Base-by-base conservation (phyloP, 2,329 filamentous ascomycete genomes). In the Fragosphaeria purpurea region DNA sequence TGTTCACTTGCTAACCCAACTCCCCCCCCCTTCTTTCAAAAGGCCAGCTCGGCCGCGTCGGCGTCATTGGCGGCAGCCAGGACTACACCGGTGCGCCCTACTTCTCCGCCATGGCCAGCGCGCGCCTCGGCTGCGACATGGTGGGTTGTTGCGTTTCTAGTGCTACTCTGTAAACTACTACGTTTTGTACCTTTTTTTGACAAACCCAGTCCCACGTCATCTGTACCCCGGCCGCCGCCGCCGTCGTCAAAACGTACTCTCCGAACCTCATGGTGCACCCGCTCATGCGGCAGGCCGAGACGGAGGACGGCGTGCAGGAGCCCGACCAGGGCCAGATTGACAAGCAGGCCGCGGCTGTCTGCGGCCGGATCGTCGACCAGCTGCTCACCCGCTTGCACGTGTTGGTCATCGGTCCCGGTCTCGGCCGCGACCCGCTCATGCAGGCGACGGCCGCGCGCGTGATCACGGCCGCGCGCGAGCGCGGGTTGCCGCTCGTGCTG, bases 231-330 rank as follows among this genome's bases (percentile, higher is more conserved):
- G 85, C 79, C 50, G 93, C 93, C 3, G 88, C 78, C 44, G 76
- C 80, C 61, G 90, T 96, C 39, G 95, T 98, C 70, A 98, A 98
- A 73, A 88, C 88, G 4, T 98, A 97, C 72, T 96, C 90, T 22
- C 93, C 93, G 3, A 96, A 97, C 65, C 76, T 98, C 33, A 98
- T 98, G 91, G 93, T 98, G 9, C 93, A 97, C 67, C 93, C 93
- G 1, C 79, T 96, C 58, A 91, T 98, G 81, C 86, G 88, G 34
- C 88, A 93, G 67, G 79, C 9, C 34, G 32, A 33, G 22, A 12
- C 5, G n/a, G 32, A 4, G 22, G 46, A 44, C 35, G 41, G 46
- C 33, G 39, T 34, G 44, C 33, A 4, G 12, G 13, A 30, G 11
- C 39, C 50, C 33, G 61, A 62, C 39, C 22, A 22, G 22, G 22